Evolutionary conservation across 2,329 filamentous ascomycete genomes (phyloP), one percentile per base, ranked within the genome.

Genomic region (Talaromyces sp.): DNA sequence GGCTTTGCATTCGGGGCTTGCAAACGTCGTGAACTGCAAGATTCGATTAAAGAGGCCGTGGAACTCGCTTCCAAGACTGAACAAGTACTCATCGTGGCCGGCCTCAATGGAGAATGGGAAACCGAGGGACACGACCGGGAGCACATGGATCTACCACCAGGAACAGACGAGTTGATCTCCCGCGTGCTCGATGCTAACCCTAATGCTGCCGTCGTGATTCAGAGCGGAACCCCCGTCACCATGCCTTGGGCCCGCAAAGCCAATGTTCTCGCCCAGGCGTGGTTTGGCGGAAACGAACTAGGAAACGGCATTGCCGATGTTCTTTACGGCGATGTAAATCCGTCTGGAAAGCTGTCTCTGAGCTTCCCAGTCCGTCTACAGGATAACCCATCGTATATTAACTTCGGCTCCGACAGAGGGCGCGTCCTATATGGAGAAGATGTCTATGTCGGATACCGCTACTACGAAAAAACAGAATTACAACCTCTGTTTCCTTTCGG

Each of bases 211-310:
- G 85, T 95, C 1, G 87, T 93, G 1, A 86, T 91, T 70, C 90
- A 93, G 68, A 91, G 88, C 0, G 91, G 90, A 39, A 91, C 89
- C 0, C 90, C 90, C 0, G 77, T 83, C 11, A 80, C 78, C 2
- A 81, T 83, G 73, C 81, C 80, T 0, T 81, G 81, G 75, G 72
- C 69, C 2, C 68, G 75, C 4, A 72, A 77, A n/a, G 71, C 77
- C 10, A 78, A 79, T 8, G 84, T 86, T 1, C 78, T 93, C 1
- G 71, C 92, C 1, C 89, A 93, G 69, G 90, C 90, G 8, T 95
- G 90, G 90, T 95, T 92, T 69, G 89, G 90, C 63, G 91, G 91
- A n/a, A 91, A 95, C 69, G 91, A 95, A 77, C 89, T 88, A 5
- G 91, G 91, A 6, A 92, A 93, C 70, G 88, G 87, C 11, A 88